These are phyloP conservation scores for Papiliotrema fonsecae DNA, from an alignment of 1,284 basidiomycete species.

Conservation along the genomic window DNA sequence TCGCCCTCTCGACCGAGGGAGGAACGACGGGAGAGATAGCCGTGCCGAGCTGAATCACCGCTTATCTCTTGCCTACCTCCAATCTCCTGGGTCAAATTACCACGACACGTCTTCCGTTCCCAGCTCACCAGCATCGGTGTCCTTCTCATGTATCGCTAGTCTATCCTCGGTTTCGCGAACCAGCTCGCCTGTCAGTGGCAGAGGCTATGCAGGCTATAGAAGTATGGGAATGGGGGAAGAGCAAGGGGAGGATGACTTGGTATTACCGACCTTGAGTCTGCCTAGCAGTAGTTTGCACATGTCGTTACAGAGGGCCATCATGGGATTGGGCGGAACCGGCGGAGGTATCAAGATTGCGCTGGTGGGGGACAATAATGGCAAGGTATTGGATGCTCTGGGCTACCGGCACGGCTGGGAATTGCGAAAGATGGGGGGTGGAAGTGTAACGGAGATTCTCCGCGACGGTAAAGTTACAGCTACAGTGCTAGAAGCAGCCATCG, in stretches of 20 bases:
- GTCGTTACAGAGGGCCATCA: slow-evolving; percentile 22
- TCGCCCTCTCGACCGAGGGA: neutral
- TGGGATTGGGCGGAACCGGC: no score
- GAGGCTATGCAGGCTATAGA: neutral
- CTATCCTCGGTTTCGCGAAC: slow-evolving; percentile 27
- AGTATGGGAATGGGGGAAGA: neutral
- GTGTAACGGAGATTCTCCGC: no score
- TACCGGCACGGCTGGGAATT: no score
- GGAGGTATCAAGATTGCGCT: slow-evolving; percentile 18
- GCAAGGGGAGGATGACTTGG: slow-evolving; percentile 21
- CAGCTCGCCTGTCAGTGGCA: slow-evolving; percentile 2
- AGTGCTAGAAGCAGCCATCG: no score
- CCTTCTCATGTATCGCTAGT: slow-evolving; percentile 20
- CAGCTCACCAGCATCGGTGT: neutral
- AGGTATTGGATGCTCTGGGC: slow-evolving; percentile 20
- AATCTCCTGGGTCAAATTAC: neutral
- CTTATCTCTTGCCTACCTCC: slow-evolving; percentile 2
- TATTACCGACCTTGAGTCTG: slow-evolving; percentile 35
- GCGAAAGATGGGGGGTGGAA: no score
- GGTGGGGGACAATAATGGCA: slow-evolving; percentile 24
- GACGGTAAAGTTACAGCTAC: no score
- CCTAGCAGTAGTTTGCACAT: slow-evolving; percentile 36
- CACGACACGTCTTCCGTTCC: slow-evolving; percentile 5
- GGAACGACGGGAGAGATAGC: neutral
- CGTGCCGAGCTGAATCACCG: neutral